Base-by-base conservation (phyloP, 306 rosid species). In the Pueraria montana region DNA sequence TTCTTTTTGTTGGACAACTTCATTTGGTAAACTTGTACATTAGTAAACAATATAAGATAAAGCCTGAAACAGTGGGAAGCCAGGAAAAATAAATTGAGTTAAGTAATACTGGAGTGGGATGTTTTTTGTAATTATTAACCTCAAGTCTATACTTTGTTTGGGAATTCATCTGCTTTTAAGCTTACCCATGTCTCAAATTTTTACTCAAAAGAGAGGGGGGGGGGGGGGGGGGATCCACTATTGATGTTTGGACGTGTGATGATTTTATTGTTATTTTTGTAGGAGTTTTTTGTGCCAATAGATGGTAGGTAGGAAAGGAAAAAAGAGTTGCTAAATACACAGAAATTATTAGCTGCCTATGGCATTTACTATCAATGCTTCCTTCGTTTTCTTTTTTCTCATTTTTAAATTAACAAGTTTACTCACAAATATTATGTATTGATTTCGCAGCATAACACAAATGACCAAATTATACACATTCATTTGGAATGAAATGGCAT, bases 401-500 rank as follows among this genome's bases (percentile, higher is more conserved):
- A 42, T 48, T 40, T 79, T 43, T 74, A 5, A 18, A 43, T 48
- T 68, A 18, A 18, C n/a, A 34, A 82, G 43, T 59, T 46, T 72
- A 16, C 83, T 79, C 76, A 76, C 78, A 66, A 7, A 72, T 20
- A 21, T 4, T 76, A 38, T 71, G 50, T 68, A 36, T 86, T 45
- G 73, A 24, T 78, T 86, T 65, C 81, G 18, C 90, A 95, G 99
- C 85, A 76, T 91, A 62, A 75, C 84, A 18, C 98, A 95, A 84
- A 93, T 95, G 98, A 89, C 94, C 86, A 89, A 84, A 71, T 87
- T 95, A 21, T 95, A 93, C 84, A 48, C 92, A 4, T 91, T 90
- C 85, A 71, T 95, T 79, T 92, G 98, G 97, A 92, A 85, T 84
- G 96, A 93, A 89, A 87, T 88, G 91, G 87, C 90, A 74, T 21